Conservation (phyloP, 768 basidiomycete species). For the Boletus insuetus region DNA sequence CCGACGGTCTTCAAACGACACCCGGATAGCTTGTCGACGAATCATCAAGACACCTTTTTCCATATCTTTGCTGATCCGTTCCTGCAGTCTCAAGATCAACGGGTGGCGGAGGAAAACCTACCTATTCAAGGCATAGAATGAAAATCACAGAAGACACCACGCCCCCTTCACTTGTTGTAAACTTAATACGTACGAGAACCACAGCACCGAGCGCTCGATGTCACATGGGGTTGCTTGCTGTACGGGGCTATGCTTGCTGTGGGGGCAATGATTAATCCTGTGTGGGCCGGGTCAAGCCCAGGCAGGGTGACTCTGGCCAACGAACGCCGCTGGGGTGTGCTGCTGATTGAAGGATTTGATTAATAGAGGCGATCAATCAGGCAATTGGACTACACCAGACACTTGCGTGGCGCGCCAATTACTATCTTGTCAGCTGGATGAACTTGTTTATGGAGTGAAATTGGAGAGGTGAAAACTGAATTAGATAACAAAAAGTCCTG, state of each 20-base stretch:
- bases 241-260: slow-evolving; percentile 22
- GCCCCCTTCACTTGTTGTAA: neutral
- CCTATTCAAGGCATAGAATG: neutral
- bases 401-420: neutral
- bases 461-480: neutral
- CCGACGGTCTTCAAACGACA: neutral
- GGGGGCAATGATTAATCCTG: slow-evolving; percentile 5
- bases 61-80: neutral
- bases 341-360: neutral
- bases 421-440: neutral
- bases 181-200: neutral
- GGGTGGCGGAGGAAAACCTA: neutral
- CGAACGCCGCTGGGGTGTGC: neutral
- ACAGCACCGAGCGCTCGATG: neutral
- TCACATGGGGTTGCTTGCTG: slow-evolving; percentile 14
- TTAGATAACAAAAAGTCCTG: neutral
- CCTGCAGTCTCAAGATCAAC: neutral
- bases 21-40: neutral
- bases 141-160: slow-evolving; percentile 1
- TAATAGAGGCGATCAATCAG: neutral
- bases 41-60: neutral
- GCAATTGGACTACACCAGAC: neutral
- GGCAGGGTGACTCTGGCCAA: neutral
- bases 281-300: neutral
- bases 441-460: neutral